Evolutionary conservation across 345 rosid species (phyloP).

Genomic region (Cochlearia excelsa): DNA sequence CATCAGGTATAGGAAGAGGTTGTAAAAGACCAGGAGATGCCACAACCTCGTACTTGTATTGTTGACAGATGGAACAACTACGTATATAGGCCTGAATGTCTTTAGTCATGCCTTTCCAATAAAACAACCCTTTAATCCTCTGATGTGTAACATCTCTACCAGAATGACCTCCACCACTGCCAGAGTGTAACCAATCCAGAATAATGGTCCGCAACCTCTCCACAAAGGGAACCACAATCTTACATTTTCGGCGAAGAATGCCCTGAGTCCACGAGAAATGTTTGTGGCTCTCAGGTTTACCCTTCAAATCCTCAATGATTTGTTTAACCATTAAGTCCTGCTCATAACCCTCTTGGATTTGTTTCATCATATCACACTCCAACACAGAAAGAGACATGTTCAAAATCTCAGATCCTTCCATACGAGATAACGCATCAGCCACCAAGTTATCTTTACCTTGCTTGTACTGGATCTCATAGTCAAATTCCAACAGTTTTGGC

Average conservation of each 20-base stretch:
- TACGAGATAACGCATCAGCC: not conserved
- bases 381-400: not conserved
- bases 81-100: not conserved
- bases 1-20: too few relatives aligned
- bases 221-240: not conserved
- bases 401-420: not conserved
- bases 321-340: not conserved
- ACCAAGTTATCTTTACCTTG: not conserved
- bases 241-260: not conserved
- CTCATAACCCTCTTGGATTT: not conserved
- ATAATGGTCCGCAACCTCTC: rapidly evolving
- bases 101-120: not conserved
- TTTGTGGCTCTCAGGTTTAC: not conserved
- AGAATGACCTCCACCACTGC: not conserved
- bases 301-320: not conserved
- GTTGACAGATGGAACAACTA: not conserved
- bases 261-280: not conserved
- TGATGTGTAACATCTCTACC: not conserved
- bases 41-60: not conserved
- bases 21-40: not conserved
- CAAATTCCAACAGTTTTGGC: not conserved
- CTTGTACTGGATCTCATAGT: not conserved
- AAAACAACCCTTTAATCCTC: not conserved
- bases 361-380: not conserved
- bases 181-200: not conserved